Base-by-base conservation (phyloP, 2,329 filamentous ascomycete species). In the Plenodomus lindquistii region DNA sequence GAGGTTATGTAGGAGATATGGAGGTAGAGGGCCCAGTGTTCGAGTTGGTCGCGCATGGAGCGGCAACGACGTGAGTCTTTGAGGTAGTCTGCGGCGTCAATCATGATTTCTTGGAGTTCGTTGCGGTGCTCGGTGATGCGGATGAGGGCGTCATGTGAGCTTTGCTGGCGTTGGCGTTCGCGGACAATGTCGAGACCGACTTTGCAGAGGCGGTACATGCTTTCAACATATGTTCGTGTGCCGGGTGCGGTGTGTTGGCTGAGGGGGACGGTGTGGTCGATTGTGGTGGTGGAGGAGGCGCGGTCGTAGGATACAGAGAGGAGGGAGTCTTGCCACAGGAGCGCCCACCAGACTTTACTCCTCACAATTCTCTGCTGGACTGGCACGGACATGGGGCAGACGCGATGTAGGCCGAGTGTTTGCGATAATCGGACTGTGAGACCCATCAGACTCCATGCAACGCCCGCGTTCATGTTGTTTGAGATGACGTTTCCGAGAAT, bases 401-500 rank as follows among this genome's bases (percentile, higher is more conserved):
- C 77, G 37, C 82, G 77, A 55, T 86, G 83, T 37, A 86, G 67
- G 4, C 83, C 83, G 10, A 85, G 75, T 5, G 81, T 82, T 66
- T 85, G 76, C 11, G 82, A 82, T 67, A 85, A 79, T 49, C 83
- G 77, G 40, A 84, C 77, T 1, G 82, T 85, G 66, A 85, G 77
- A 8, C 81, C 77, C 75, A 68, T 79, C 13, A 85, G 65, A 20
- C 83, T 81, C 75, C 85, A 86, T 4, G 83, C 81, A 16, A 84
- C 83, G 2, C 83, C 83, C 8, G 83, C 83, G 50, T 85, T 86
- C 81, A 84, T 84, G 54, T 83, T 84, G 62, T 84, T 83, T 1
- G 81, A 82, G 22, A 84, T 74, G 19, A 83, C 83, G 57, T 85
- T 85, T 40, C 82, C 81, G 22, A 86, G 82, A 11, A 85, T 81